Base-by-base conservation (phyloP, 352 stramenopile species). In the Phytophthora tentaculata region DNA sequence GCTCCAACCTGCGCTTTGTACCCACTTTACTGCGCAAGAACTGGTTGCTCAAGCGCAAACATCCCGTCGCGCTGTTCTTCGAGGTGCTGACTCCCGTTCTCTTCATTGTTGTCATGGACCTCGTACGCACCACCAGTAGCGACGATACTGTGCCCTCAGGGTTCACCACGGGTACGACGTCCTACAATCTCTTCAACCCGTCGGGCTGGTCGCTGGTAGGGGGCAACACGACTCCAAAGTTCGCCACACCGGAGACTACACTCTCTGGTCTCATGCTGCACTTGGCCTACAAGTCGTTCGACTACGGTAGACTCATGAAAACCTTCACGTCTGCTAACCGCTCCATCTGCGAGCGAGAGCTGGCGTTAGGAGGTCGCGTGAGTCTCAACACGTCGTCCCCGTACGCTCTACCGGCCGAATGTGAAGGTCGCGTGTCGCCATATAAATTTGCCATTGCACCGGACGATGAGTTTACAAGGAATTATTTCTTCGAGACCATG, bases 1-100 rank as follows among this genome's bases (percentile, higher is more conserved):
- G 60, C 13, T 74, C 62, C 14, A 63, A 75, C 28, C 57, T 82
- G 61, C 79, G 74, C 48, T 89, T 87, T 45, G 67, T 89, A 28
- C 77, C 79, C 14, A 77, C 71, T 60, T 62, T 94, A 43, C 76
- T 94, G 56, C 77, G 84, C 52, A 94, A 94, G 76, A 94, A 94
- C 71, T 89, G 74, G 71, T 68, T 86, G 74, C 86, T 94, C 69
- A 94, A 94, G 79, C 77, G 74, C 52, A 85, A 88, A 37, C 73
- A 88, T 22, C 77, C 73, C 17, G 20, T 89, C 3, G 76, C 70
- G 9, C 59, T 84, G 13, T 23, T 86, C 28, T 77, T 89, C 28
- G 86, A 94, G 64, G 64, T 92, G 48, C 47, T 91, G 41, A 75
- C 83, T 3, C 86, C 86, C 17, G 69, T 89, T 19, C 28, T 84